Conservation (phyloP, 75 land plant species). For the Ceratopteris richardii region DNA sequence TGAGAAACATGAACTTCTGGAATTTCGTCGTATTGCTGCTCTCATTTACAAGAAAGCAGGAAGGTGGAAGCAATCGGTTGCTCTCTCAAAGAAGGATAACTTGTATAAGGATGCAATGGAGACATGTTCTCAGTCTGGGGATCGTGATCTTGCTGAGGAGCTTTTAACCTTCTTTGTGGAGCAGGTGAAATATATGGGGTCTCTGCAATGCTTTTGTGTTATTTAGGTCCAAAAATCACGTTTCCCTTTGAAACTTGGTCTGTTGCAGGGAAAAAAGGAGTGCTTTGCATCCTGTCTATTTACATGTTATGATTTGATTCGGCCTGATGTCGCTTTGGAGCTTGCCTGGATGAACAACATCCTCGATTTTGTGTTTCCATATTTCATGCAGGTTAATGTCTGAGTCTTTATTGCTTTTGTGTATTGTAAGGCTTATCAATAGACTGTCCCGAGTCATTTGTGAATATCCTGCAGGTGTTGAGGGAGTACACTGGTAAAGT, state of each 20-base stretch:
- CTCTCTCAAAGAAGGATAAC: slow-evolving; percentile 92
- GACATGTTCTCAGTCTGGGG: slow-evolving; percentile 89
- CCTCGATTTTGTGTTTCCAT: slow-evolving; percentile 94
- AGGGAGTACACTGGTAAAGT: slow-evolving; percentile 93
- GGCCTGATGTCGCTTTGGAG: slow-evolving; percentile 89
- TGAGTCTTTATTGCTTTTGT: background rate
- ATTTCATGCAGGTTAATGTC: slow-evolving; percentile 67
- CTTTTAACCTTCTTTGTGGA: slow-evolving; percentile 93
- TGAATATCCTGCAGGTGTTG: slow-evolving; percentile 45
- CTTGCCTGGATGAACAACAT: slow-evolving; percentile 97
- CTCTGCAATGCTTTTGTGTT: no score
- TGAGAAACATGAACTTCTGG: slow-evolving; percentile 98
- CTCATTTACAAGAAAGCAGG: slow-evolving; percentile 97
- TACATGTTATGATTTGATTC: slow-evolving; percentile 90
- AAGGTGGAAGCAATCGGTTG: slow-evolving; percentile 96
- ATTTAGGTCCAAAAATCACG: no score
- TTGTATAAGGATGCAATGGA: slow-evolving; percentile 99
- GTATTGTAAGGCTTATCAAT: no score
- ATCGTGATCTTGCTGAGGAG: slow-evolving; percentile 94
- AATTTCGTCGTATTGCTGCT: slow-evolving; percentile 91
- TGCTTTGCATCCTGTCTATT: slow-evolving; percentile 97
- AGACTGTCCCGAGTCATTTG: no score
- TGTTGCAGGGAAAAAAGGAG: slow-evolving; percentile 88
- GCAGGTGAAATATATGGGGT: slow-evolving; percentile 36
- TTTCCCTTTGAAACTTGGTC: background rate